Percentiles rank a stretch among this genome's conserved stretches.
phyloP scores from a whole-genome alignment of 768 basidiomycete genomes.

The Scleroderma citrinum region DNA sequence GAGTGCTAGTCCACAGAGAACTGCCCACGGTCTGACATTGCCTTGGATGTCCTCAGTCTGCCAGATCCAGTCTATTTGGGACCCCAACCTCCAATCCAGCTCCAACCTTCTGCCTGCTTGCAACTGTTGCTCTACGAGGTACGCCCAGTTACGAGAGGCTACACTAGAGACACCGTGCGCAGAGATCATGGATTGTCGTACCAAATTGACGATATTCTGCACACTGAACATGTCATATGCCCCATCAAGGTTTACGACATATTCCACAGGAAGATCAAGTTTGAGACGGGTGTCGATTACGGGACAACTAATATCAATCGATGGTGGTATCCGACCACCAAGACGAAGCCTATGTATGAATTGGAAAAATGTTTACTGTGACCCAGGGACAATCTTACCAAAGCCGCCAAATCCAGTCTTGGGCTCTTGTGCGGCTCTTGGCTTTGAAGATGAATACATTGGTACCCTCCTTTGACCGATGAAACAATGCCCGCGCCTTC shows the following conservation, averaged over 20 bases:
- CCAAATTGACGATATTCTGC: conserved; percentile 57
- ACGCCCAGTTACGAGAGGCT: conserved; percentile 48
- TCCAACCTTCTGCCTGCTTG: conserved; percentile 53
- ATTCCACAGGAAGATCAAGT: conserved; percentile 57
- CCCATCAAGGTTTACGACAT: conserved; percentile 32
- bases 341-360: conserved; percentile 53
- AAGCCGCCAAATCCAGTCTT: conserved; percentile 88
- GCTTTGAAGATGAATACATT: conserved; percentile 85
- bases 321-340: conserved; percentile 63
- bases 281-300: conserved; percentile 58
- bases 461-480: conserved; percentile 54
- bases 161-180: conserved; percentile 22
- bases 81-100: conserved; percentile 73
- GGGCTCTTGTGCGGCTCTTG: conserved; percentile 69
- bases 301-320: conserved; percentile 68
- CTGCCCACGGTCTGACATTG: conserved; percentile 58
- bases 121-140: conserved; percentile 49
- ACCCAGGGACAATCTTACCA: conserved; percentile 43
- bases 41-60: conserved; percentile 62
- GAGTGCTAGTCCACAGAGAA: conserved; percentile 71
- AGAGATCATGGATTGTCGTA: conserved; percentile 48
- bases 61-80: conserved; percentile 84
- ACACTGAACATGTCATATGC: conserved; percentile 50
- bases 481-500: conserved; percentile 45
- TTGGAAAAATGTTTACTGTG: neutral